Percentiles rank a stretch among this genome's conserved stretches.
Conservation (phyloP, 176 grass and related monocot genomes). For the Elaeis guineensis region DNA sequence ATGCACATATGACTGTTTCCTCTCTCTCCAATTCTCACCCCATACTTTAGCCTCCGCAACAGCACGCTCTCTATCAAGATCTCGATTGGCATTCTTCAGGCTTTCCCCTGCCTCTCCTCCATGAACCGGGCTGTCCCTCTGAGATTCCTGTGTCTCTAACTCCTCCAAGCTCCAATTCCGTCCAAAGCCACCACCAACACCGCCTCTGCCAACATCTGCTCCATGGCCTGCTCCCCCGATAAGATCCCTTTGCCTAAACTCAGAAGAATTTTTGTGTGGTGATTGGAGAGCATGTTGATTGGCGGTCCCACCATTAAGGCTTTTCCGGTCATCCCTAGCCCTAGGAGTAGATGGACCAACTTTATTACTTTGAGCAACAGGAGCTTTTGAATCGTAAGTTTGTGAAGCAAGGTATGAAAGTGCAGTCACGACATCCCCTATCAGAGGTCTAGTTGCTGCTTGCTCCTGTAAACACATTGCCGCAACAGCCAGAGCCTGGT, state of each 20-base stretch:
- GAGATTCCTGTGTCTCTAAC: constrained; percentile 27
- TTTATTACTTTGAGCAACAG: constrained; percentile 30
- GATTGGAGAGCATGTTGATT: constrained; percentile 37
- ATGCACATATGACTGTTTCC: constrained; percentile 16
- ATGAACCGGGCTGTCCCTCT: constrained; percentile 54
- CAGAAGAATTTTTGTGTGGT: constrained; percentile 45
- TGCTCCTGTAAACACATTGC: constrained; percentile 99
- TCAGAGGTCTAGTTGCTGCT: constrained; percentile 79
- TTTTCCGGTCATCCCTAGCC: constrained; percentile 20
- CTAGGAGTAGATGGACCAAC: constrained; percentile 61
- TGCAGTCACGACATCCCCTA: constrained; percentile 93
- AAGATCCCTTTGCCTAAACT: constrained; percentile 43
- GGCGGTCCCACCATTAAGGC: constrained; percentile 20
- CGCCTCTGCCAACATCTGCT: constrained; percentile 33
- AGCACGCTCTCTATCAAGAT: constrained; percentile 17
- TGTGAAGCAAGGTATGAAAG: constrained; percentile 98
- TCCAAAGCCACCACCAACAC: constrained; percentile 57
- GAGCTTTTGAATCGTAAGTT: constrained; percentile 68
- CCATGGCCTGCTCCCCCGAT: constrained; percentile 26
- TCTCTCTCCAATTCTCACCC: constrained; percentile 48
- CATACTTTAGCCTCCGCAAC: constrained; percentile 37
- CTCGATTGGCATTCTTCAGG: constrained; percentile 16
- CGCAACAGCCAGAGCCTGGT: constrained; percentile 93
- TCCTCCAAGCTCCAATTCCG: constrained; percentile 56
- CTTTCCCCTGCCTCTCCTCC: constrained; percentile 31